phyloP scores from a whole-genome alignment of 257 asterid genomes.

The Anisodus acutangulus region DNA sequence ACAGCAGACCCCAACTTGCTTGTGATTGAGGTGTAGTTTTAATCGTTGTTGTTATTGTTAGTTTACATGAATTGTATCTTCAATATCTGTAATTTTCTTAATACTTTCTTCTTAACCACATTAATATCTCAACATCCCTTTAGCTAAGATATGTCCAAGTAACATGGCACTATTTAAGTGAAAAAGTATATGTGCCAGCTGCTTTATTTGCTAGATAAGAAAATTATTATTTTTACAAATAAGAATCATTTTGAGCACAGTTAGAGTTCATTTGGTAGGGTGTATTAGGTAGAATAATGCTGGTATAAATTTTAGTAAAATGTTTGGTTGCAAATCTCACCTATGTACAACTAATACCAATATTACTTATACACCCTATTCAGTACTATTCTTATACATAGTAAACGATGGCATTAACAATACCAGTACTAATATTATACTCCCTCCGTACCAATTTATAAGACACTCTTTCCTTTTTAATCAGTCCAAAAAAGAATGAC shows the following conservation, averaged over 20 bases:
- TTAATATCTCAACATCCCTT: slow-evolving; percentile 14
- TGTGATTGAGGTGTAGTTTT: slow-evolving; percentile 9
- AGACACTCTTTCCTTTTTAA: no score
- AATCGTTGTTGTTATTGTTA: not conserved
- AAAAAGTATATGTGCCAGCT: not conserved
- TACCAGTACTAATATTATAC: no score
- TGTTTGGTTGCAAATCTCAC: no score
- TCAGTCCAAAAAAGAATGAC: no score
- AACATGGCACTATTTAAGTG: not conserved
- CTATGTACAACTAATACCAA: no score
- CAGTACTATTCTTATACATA: no score
- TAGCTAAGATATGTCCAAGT: not conserved
- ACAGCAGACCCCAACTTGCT: not conserved
- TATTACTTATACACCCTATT: no score
- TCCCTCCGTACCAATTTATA: no score
- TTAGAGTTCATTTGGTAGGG: not conserved
- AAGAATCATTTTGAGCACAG: not conserved
- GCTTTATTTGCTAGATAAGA: not conserved
- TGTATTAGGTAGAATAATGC: no score
- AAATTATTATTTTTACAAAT: not conserved
- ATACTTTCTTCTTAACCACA: not conserved
- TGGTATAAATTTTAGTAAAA: no score
- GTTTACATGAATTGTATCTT: not conserved
- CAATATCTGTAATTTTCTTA: slow-evolving; percentile 4
- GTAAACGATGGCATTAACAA: no score